Base-by-base conservation (phyloP, 2,329 filamentous ascomycete genomes). In the Sarocladiaceae sp. region DNA sequence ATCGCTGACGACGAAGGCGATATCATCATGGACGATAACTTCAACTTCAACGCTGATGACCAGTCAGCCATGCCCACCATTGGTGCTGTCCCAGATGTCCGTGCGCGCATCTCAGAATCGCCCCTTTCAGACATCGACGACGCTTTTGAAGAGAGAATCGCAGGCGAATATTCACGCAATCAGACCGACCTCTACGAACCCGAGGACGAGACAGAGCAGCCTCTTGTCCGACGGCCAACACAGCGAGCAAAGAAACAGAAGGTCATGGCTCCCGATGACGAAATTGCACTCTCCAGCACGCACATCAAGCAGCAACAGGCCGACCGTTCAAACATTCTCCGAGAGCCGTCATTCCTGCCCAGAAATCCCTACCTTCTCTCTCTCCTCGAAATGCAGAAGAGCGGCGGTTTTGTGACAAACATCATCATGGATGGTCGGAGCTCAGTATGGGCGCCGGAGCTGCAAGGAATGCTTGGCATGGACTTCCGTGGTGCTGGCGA, bases 311-410 rank as follows among this genome's bases (percentile, higher is more conserved):
- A 88, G 57, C 90, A 95, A 66, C 91, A 96, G 66, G 79, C 84
- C 53, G 90, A 96, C 65, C 87, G 88, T 57, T 87, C 90, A 42
- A 90, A 87, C 62, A 97, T 97, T 56, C 77, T 96, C 53, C 92
- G 88, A 69, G 82, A 87, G 2, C 84, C 88, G 6, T 84, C 85
- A 1, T 96, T 95, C 69, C 76, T 99, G 40, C 90, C 93, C 2
- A 84, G 89, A 35, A 91, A 99, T 59, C 90, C 92, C 2, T 84
- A 93, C 51, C 77, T 97, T 13, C 78, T 97, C 26, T 89, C 90
- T 29, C 75, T 99, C 20, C 87, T 96, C 76, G 90, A 92, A 60
- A 87, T 97, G 80, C 94, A 97, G 68, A 91, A 88, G 71, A 90
- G 82, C 51, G 93, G 94, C 51, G 89, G 85, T 35, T 97, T 99